Evolutionary conservation across 2,329 filamentous ascomycete species (phyloP).

Genomic region (Botrytis fabae): DNA sequence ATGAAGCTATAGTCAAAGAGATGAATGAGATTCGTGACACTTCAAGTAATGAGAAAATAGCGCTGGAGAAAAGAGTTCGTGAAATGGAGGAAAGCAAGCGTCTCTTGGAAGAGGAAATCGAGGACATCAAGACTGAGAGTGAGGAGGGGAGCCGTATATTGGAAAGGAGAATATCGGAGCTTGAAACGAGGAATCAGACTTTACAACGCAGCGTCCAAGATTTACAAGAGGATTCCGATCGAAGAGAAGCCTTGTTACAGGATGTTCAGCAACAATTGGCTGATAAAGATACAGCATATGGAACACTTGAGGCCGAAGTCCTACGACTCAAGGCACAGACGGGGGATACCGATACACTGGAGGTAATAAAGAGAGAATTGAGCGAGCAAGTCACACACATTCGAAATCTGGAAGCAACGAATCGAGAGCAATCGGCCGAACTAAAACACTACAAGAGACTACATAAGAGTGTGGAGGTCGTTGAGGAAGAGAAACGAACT

Average conservation of each 20-base stretch:
- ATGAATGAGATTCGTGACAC: constrained; percentile 53
- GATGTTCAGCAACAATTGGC: constrained; percentile 48
- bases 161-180: constrained; percentile 60
- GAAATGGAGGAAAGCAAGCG: constrained; percentile 73
- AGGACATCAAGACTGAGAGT: constrained; percentile 64
- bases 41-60: constrained; percentile 58
- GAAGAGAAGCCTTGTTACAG: constrained; percentile 38
- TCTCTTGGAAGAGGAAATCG: constrained; percentile 74
- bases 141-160: constrained; percentile 69
- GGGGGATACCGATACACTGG: constrained; percentile 81
- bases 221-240: constrained; percentile 48
- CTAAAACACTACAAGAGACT: constrained; percentile 78
- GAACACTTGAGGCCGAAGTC: constrained; percentile 78
- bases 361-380: constrained; percentile 82
- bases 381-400: constrained; percentile 93
- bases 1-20: constrained; percentile 53
- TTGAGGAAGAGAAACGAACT: constrained; percentile 90
- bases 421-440: constrained; percentile 76
- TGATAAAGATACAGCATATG: constrained; percentile 69
- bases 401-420: constrained; percentile 75
- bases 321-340: constrained; percentile 81
- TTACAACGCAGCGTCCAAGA: constrained; percentile 56
- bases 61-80: constrained; percentile 67
- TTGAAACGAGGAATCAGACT: constrained; percentile 60
- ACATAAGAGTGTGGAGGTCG: constrained; percentile 85